Evolutionary conservation across 345 rosid species (phyloP).

Genomic region (Aegle marmelos): DNA sequence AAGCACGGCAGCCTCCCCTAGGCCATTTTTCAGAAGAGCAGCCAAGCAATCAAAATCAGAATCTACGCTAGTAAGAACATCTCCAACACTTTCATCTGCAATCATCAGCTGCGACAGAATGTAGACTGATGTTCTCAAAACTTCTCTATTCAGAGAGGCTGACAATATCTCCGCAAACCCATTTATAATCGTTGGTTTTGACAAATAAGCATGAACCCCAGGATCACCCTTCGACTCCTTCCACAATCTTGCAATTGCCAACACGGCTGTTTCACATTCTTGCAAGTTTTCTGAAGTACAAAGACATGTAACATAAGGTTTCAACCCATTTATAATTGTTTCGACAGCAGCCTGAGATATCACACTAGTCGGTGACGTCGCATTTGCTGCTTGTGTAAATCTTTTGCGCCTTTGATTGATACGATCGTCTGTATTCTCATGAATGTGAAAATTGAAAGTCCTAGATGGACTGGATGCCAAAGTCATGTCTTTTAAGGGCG

Average conservation of each 20-base stretch:
- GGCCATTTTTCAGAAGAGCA: constrained; percentile 56
- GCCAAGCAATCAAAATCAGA: constrained; percentile 62
- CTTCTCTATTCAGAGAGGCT: constrained; percentile 55
- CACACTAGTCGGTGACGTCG: constrained; percentile 62
- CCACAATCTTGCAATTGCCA: constrained; percentile 48
- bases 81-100: constrained; percentile 43
- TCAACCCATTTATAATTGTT: constrained; percentile 42
- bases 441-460: constrained; percentile 15
- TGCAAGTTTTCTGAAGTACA: constrained; percentile 59
- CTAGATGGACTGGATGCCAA: constrained; percentile 20
- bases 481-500: constrained; percentile 24
- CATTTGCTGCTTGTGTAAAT: constrained; percentile 25
- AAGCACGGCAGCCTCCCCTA: constrained; percentile 55
- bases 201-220: constrained; percentile 48
- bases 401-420: constrained; percentile 30
- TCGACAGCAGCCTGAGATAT: constrained; percentile 58
- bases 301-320: constrained; percentile 47
- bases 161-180: constrained; percentile 57
- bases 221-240: constrained; percentile 58
- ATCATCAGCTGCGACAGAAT: constrained; percentile 50
- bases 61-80: constrained; percentile 52
- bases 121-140: constrained; percentile 42
- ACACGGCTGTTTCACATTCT: constrained; percentile 59
- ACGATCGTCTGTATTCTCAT: constrained; percentile 21
- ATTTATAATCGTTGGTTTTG: constrained; percentile 42